These are phyloP conservation scores for Salix koriyanagi DNA, from an alignment of 345 rosid genomes.

Conservation along the genomic window DNA sequence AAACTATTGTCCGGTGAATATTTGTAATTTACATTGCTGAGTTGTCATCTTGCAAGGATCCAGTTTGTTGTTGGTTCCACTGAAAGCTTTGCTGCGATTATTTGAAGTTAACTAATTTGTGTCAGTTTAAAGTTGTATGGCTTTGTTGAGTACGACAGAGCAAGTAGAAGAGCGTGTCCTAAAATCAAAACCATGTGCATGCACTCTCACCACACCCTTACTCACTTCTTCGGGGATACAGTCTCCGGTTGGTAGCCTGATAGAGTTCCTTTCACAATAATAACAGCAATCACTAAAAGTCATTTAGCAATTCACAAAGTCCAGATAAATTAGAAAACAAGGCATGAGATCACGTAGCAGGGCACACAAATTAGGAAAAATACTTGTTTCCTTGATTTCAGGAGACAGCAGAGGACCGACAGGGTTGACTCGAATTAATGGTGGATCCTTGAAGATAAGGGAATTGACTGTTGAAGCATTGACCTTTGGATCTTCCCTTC, in stretches of 20 bases:
- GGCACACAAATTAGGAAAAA: slow-evolving; percentile 14
- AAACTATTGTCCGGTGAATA: slow-evolving; percentile 13
- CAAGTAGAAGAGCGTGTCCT: not conserved
- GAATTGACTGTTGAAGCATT: slow-evolving; percentile 18
- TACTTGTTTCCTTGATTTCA: slow-evolving; percentile 38
- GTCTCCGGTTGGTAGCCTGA: slow-evolving; percentile 32
- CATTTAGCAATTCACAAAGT: not conserved
- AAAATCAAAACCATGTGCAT: slow-evolving; percentile 2
- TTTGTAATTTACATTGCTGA: slow-evolving; percentile 40
- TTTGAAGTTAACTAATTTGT: slow-evolving; percentile 6
- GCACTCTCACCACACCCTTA: not conserved
- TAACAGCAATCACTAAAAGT: slow-evolving; percentile 6
- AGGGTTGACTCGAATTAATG: slow-evolving; percentile 1
- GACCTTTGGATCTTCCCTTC: slow-evolving; percentile 14
- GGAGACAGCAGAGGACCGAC: slow-evolving; percentile 17
- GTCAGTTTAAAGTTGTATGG: not conserved
- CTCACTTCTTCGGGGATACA: slow-evolving; percentile 43
- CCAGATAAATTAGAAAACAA: slow-evolving; percentile 13
- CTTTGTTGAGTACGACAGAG: not conserved
- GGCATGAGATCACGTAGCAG: slow-evolving; percentile 11
- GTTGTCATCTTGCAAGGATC: slow-evolving; percentile 30
- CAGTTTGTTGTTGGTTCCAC: slow-evolving; percentile 20
- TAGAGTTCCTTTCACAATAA: slow-evolving; percentile 40
- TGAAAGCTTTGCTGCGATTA: slow-evolving; percentile 15
- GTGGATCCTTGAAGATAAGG: slow-evolving; percentile 14